Evolutionary conservation across 2,329 filamentous ascomycete species (phyloP), one percentile per base, ranked within the genome.

Genomic region (Pseudopithomyces maydicus): DNA sequence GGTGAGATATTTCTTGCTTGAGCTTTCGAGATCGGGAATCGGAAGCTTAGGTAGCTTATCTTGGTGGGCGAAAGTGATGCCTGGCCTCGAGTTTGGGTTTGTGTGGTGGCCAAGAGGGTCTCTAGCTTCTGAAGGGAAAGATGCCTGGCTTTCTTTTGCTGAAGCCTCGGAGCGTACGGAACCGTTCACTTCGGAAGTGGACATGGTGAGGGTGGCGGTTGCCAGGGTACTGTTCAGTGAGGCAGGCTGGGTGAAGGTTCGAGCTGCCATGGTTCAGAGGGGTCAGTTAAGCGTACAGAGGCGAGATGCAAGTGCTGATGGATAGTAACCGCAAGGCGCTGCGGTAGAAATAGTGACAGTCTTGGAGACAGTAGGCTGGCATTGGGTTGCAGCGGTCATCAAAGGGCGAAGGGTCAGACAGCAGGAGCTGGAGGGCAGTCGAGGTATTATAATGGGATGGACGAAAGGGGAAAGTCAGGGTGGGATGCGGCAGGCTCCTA

Each of bases 331-430:
- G 91, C 80, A 96, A 81, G 74, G 91, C 90, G 77, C 89, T 96
- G 82, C 91, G 91, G 82, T 91, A 95, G 80, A 96, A 96, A 80
- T 96, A 96, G 76, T 96, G 91, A 72, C 90, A 96, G 78, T 96
- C 90, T 83, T 95, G 89, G 56, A 91, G 81, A 78, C 82, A 96
- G 77, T 91, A 94, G 69, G 84, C 78, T 82, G 90, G 90, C 91
- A 96, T 96, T 81, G 83, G 81, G 83, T 78, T 79, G 60, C 58
- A 53, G 53, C 61, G 61, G 51, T 55, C 56, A 55, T 51, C 35
- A 15, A 63, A 65, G 52, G 57, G 63, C 60, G 49, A 64, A 57
- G 53, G 52, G 54, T 66, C 61, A 29, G 58, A 60, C 59, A 58
- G 65, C 55, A 47, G 26, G 20, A 41, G 53, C 56, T 62, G 46